phyloP scores from a whole-genome alignment of 2,329 filamentous ascomycete genomes.

The Sclerotinia nivalis region DNA sequence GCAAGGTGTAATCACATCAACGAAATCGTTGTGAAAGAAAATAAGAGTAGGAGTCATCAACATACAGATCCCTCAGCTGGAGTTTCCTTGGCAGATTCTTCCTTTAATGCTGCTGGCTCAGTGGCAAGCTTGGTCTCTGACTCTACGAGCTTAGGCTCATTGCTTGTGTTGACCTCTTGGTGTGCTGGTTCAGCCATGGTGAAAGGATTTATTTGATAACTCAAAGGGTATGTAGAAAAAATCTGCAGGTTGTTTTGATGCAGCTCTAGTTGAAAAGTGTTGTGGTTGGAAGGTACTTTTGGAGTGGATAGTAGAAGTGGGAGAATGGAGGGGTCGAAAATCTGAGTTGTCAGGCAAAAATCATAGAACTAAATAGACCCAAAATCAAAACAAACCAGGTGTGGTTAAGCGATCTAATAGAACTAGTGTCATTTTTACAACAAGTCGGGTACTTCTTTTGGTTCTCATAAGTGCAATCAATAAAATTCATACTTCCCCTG shows the following conservation, averaged over 20 bases:
- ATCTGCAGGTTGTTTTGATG: constrained; percentile 10
- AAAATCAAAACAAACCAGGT: constrained; percentile 19
- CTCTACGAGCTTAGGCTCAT: constrained; percentile 43
- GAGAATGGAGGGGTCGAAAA: constrained; percentile 25
- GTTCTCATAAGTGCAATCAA: neutral
- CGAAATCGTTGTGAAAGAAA: neutral
- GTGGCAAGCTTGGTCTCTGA: constrained; percentile 49
- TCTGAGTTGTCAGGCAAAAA: constrained; percentile 25
- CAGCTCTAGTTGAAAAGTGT: constrained; percentile 14
- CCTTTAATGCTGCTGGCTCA: constrained; percentile 37
- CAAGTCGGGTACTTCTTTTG: neutral
- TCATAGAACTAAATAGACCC: neutral
- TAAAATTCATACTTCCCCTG: neutral
- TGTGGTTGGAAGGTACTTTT: constrained; percentile 21
- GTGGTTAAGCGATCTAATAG: constrained; percentile 16
- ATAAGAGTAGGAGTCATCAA: neutral
- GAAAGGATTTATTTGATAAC: constrained; percentile 8
- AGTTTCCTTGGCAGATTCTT: constrained; percentile 33
- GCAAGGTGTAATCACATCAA: constrained; percentile 20
- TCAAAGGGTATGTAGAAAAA: constrained; percentile 5
- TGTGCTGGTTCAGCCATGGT: constrained; percentile 42
- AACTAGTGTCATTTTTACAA: constrained; percentile 8
- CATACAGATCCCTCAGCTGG: constrained; percentile 32
- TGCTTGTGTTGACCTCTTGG: constrained; percentile 43
- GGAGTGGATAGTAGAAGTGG: constrained; percentile 16